Base-by-base conservation (phyloP, 768 basidiomycete genomes). In the Lactarius hengduanensis region DNA sequence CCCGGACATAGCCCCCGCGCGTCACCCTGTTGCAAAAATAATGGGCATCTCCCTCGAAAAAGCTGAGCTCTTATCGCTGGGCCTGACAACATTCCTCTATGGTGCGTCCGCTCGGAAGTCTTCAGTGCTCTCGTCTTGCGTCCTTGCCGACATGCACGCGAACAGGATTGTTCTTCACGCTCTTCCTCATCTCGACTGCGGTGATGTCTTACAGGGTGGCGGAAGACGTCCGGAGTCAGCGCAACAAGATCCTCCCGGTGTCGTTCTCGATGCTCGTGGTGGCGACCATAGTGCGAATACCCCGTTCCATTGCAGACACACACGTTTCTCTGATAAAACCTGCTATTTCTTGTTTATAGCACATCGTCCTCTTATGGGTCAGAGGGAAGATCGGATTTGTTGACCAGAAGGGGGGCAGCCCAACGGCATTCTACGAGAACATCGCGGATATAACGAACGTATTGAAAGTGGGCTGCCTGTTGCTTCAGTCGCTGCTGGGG, bases 11-110 rank as follows among this genome's bases (percentile, higher is more conserved):
- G 43, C 22, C 50, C 30, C 50, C 26, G 50, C 50, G 13, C 50
- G 22, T 22, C 22, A 2, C 26, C 26, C 50, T 15, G 13, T 26
- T 16, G 50, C 50, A 26, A 28, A 53, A 53, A 26, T 15, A n/a
- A 57, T 57, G 56, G 56, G 56, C 20, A 57, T 57, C 32, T 57
- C 56, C 56, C 56, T 59, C 20, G 57, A 11, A 59, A 30, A 59
- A 45, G 38, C 41, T 11, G 41, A 59, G 41, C 41, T 59, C 8
- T 2, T 59, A 59, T 59, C 59, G 22, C 59, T 59, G 26, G 59
- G 59, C n/a, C 8, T 59, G 20, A 41, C 41, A 32, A 59, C 59
- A 28, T 59, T 59, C 41, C 41, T 59, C 3, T 59, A 59, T 45
- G 59, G 59, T 59, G 30, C 59, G 59, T 59, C 18, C 18, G 4